Conservation (phyloP, 2,329 filamentous ascomycete species). For the Trichothecium roseum region DNA sequence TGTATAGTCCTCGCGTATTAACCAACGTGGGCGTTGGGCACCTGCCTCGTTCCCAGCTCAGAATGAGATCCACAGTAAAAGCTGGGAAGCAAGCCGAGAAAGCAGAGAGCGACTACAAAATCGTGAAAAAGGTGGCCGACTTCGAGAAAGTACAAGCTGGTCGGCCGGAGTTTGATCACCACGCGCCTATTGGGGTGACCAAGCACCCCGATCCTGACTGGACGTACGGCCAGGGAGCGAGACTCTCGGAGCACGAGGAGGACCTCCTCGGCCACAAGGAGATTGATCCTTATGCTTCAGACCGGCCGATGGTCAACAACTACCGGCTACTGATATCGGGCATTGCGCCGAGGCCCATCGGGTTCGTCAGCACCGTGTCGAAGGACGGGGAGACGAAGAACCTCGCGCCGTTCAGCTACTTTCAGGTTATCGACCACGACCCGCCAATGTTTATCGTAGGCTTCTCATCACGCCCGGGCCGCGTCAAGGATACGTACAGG, state of each 20-base stretch:
- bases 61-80: no score
- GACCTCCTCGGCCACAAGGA: conserved; percentile 33
- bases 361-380: conserved; percentile 41
- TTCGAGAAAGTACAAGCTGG: conserved; percentile 13
- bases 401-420: conserved; percentile 74
- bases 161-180: conserved; percentile 14
- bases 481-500: conserved; percentile 64
- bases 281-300: conserved; percentile 68
- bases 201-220: conserved; percentile 32
- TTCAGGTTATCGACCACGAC: conserved; percentile 69
- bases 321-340: conserved; percentile 79
- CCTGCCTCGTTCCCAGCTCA: no score
- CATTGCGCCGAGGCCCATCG: conserved; percentile 70
- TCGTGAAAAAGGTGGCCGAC: conserved; percentile 12
- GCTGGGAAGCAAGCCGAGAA: no score
- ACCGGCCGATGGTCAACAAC: conserved; percentile 58
- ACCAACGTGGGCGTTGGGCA: no score
- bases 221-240: conserved; percentile 32
- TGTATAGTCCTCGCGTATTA: no score
- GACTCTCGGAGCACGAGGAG: no score
- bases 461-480: conserved; percentile 29
- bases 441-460: conserved; percentile 64
- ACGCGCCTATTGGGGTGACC: conserved; percentile 12
- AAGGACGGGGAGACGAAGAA: conserved; percentile 54
- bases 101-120: conserved; percentile 8